Evolutionary conservation across 2,329 filamentous ascomycete genomes (phyloP).

Genomic region (Neurospora crassa): DNA sequence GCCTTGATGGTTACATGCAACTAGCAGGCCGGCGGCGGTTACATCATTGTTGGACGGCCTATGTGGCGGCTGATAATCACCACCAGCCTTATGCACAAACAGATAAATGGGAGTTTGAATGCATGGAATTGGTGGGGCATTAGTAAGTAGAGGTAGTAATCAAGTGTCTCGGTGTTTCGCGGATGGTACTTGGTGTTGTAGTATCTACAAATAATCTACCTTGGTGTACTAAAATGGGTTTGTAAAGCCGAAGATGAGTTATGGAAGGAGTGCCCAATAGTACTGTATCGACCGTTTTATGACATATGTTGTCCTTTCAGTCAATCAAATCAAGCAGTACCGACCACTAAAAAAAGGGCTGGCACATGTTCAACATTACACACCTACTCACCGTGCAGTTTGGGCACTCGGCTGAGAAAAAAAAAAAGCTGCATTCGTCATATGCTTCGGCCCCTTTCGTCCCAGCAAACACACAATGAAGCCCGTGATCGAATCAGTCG

Average conservation of each 20-base stretch:
- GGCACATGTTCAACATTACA: neutral
- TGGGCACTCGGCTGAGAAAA: neutral
- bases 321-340: neutral
- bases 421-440: neutral
- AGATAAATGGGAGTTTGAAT: neutral
- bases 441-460: neutral
- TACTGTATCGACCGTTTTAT: neutral
- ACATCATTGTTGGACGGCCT: too few species aligned
- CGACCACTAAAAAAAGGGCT: neutral
- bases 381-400: neutral
- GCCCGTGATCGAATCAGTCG: slow-evolving; percentile 27
- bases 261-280: neutral
- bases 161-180: neutral
- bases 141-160: neutral
- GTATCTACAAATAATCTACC: neutral
- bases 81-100: neutral
- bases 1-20: neutral
- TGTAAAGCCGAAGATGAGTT: neutral
- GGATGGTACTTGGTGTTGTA: neutral
- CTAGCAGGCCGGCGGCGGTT: neutral
- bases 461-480: slow-evolving; percentile 21
- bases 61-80: neutral
- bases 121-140: neutral
- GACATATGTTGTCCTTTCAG: neutral
- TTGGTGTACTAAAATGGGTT: neutral